Evolutionary conservation across 495 filamentous ascomycete genomes (phyloP).

Genomic region (Lindgomyces ingoldianus): DNA sequence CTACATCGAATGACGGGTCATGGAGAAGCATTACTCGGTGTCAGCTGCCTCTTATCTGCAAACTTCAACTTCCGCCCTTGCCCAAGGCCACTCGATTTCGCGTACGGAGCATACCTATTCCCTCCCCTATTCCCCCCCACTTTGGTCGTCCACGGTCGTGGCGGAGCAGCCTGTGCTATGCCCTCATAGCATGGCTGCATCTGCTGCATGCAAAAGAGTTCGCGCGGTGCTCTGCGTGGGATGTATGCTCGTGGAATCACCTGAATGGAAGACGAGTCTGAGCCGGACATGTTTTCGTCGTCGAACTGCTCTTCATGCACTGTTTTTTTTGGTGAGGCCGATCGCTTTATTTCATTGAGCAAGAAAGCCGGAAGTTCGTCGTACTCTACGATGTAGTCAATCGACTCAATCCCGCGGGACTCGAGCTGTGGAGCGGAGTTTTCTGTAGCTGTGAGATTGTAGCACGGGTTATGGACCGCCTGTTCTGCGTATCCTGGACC

Average conservation of each 20-base stretch:
- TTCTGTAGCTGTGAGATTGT: neutral
- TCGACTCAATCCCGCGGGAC: neutral
- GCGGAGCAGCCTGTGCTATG: neutral
- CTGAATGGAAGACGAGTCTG: neutral
- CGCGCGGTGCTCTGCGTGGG: neutral
- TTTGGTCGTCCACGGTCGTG: neutral
- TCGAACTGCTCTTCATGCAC: neutral
- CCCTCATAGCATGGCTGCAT: neutral
- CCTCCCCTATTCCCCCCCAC: neutral
- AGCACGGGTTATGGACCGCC: neutral
- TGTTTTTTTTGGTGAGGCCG: neutral
- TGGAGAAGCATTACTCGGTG: slow-evolving; percentile 36
- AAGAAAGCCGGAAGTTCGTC: neutral
- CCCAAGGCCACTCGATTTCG: neutral
- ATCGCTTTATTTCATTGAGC: neutral
- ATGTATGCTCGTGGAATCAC: slow-evolving; percentile 5
- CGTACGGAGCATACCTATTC: slow-evolving; percentile 25
- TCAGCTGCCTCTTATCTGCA: slow-evolving; percentile 15
- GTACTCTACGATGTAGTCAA: neutral
- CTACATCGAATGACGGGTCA: slow-evolving; percentile 17
- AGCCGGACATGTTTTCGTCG: neutral
- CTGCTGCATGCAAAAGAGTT: neutral
- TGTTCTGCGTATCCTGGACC: neutral
- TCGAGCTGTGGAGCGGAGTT: neutral
- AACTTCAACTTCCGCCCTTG: slow-evolving; percentile 13